These are phyloP conservation scores for Rhododendron ovatum DNA, from an alignment of 148 eudicot species.

Conservation along the genomic window DNA sequence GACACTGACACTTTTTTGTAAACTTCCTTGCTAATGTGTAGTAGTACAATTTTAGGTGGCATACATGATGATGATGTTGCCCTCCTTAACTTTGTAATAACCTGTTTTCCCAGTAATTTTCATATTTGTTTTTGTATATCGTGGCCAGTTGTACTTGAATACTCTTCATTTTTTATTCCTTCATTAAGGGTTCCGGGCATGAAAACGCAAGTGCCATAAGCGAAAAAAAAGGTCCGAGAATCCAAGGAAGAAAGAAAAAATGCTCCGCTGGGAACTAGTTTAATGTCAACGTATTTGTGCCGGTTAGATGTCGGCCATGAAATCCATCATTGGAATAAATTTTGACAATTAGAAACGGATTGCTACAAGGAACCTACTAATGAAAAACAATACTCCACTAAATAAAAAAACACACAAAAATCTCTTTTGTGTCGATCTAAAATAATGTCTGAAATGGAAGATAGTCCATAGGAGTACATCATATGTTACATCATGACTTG, in stretches of 20 bases:
- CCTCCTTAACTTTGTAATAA: not conserved
- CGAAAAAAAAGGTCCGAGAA: no score
- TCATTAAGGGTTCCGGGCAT: not conserved
- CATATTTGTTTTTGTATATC: not conserved
- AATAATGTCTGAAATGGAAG: not conserved
- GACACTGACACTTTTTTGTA: conserved; percentile 2
- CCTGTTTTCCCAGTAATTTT: not conserved
- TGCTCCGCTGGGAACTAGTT: no score
- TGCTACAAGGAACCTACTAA: not conserved
- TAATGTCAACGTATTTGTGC: no score
- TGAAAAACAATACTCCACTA: not conserved
- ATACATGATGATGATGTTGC: not conserved
- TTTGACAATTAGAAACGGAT: not conserved
- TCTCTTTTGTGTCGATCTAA: not conserved
- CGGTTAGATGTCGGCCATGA: not conserved
- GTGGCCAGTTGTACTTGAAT: not conserved
- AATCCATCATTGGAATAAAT: not conserved
- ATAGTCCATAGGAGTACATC: not conserved
- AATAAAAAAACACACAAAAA: not conserved
- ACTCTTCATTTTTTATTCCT: not conserved
- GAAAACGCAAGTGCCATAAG: not conserved
- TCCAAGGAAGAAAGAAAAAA: no score
- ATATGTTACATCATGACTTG: not conserved
- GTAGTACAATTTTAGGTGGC: not conserved
- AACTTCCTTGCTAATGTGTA: not conserved